Conservation (phyloP, 768 basidiomycete genomes). For the Tephrocybe sp. region DNA sequence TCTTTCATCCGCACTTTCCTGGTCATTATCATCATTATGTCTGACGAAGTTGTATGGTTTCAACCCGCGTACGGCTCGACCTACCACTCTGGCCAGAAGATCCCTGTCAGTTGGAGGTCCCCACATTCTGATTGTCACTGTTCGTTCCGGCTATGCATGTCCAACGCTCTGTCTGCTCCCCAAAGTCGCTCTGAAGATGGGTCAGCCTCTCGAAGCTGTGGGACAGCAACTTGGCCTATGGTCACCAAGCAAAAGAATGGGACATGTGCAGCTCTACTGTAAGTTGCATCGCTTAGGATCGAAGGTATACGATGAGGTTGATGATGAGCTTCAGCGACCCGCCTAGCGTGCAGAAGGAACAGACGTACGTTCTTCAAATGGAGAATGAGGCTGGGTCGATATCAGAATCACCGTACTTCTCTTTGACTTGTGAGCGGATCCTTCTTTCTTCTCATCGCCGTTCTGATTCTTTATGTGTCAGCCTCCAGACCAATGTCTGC, state of each 20-base stretch:
- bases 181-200: constrained; percentile 4
- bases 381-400: constrained; percentile 24
- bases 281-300: constrained; percentile 4
- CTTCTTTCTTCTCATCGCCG: not conserved
- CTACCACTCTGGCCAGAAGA: constrained; percentile 17
- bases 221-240: constrained; percentile 20
- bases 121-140: constrained; percentile 11
- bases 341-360: constrained; percentile 1
- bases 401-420: constrained; percentile 26
- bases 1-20: not conserved
- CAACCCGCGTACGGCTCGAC: constrained; percentile 11
- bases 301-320: not conserved
- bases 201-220: constrained; percentile 16
- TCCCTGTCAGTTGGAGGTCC: constrained; percentile 19
- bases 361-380: constrained; percentile 14
- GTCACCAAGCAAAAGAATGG: constrained; percentile 19
- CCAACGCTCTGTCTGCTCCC: not conserved
- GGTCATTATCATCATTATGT: not conserved
- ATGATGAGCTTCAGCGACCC: constrained; percentile 8
- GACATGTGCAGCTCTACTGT: constrained; percentile 25
- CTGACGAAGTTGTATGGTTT: constrained; percentile 11
- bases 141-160: constrained; percentile 20
- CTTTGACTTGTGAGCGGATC: constrained; percentile 23
- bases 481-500: constrained; percentile 4
- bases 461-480: not conserved